A percentile compares a stretch with the other conserved stretches of the same genome.
Conservation (phyloP, 176 grass and related monocot genomes). For the Musa itinerans region DNA sequence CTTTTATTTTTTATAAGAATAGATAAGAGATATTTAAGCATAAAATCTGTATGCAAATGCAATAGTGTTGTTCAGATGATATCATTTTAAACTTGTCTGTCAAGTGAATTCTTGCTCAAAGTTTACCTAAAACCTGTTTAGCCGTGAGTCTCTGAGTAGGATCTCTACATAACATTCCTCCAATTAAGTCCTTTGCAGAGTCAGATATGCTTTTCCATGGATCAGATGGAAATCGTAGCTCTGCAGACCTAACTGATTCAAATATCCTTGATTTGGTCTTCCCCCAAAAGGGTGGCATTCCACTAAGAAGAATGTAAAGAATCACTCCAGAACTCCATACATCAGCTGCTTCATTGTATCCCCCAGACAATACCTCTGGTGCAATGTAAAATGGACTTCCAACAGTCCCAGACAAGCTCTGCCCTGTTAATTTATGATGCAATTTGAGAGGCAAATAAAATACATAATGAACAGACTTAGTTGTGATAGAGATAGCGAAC, state of each 20-base stretch:
- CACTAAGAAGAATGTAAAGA: slow-evolving; percentile 93
- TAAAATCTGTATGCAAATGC: background rate
- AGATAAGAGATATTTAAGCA: no score
- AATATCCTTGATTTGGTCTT: slow-evolving; percentile 90
- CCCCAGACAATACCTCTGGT: slow-evolving; percentile 78
- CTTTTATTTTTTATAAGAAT: background rate
- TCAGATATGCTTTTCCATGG: slow-evolving; percentile 69
- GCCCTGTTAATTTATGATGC: slow-evolving; percentile 41
- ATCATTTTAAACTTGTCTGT: background rate
- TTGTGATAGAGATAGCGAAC: slow-evolving; percentile 7
- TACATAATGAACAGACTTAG: slow-evolving; percentile 7
- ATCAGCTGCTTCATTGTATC: slow-evolving; percentile 84
- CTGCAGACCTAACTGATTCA: slow-evolving; percentile 63
- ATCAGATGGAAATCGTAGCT: slow-evolving; percentile 71
- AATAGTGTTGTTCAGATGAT: background rate
- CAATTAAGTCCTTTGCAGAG: slow-evolving; percentile 68
- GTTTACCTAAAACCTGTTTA: slow-evolving; percentile 69
- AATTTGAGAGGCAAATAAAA: background rate
- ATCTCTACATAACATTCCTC: slow-evolving; percentile 61
- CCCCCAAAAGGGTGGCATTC: slow-evolving; percentile 84
- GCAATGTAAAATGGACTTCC: slow-evolving; percentile 96
- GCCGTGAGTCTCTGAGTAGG: slow-evolving; percentile 49
- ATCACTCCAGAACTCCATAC: slow-evolving; percentile 87
- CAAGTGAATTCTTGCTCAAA: background rate
- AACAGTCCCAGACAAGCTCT: slow-evolving; percentile 76